Percentiles rank a stretch among this genome's conserved stretches.
These are phyloP conservation scores for Ensete ventricosum DNA, from an alignment of 176 grass and related monocot genomes.

Conservation along the genomic window DNA sequence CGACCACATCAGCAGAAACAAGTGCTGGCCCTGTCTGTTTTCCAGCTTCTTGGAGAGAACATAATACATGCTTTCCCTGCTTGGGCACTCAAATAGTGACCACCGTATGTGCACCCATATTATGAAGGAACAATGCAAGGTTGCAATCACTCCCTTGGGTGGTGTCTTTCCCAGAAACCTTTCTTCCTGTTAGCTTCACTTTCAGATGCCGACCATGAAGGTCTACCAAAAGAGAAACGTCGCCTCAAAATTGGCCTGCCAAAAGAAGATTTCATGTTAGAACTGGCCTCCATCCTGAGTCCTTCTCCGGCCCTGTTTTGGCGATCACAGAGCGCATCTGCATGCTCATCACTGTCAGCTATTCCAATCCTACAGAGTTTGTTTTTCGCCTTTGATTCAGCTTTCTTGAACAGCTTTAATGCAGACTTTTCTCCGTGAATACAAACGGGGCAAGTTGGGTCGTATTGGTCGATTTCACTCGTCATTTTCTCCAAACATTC, in stretches of 20 bases:
- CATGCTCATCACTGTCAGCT: conserved; percentile 9
- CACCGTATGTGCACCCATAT: not conserved
- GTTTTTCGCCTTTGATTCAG: conserved; percentile 25
- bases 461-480: conserved; percentile 48
- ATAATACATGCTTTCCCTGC: not conserved
- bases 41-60: not conserved
- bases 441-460: conserved; percentile 61
- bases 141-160: conserved; percentile 29
- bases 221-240: conserved; percentile 48
- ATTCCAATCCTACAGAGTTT: conserved; percentile 34
- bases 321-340: conserved; percentile 17
- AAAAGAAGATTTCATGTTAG: conserved; percentile 46
- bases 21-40: too few species aligned
- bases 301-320: conserved; percentile 24
- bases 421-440: conserved; percentile 45
- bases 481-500: conserved; percentile 72
- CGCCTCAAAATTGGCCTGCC: conserved; percentile 44
- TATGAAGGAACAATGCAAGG: not conserved
- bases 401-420: conserved; percentile 43
- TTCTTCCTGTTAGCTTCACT: conserved; percentile 45
- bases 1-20: too few species aligned
- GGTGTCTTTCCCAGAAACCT: conserved; percentile 55
- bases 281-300: conserved; percentile 31
- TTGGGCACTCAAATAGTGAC: not conserved
- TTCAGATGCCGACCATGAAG: conserved; percentile 18